phyloP scores from a whole-genome alignment of 306 rosid genomes.

The Heteromeles arbutifolia region DNA sequence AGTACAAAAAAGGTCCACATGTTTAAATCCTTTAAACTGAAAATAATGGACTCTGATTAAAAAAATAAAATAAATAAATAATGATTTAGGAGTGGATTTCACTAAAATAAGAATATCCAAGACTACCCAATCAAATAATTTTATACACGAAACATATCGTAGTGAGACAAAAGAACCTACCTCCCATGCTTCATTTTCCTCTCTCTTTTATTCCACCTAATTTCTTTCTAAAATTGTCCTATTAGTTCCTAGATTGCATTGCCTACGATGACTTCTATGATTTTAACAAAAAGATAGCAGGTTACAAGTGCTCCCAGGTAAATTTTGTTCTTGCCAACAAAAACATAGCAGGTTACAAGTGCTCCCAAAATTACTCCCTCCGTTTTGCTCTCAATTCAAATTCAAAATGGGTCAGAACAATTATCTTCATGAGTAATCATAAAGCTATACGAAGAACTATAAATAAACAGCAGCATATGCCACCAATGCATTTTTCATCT shows the following conservation, averaged over 20 bases:
- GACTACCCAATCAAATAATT: background rate
- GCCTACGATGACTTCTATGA: background rate
- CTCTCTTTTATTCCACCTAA: background rate
- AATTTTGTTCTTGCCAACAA: background rate
- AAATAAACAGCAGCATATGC: background rate
- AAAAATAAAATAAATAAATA: too few relatives aligned
- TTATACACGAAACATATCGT: background rate
- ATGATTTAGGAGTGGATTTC: background rate
- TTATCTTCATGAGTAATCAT: background rate
- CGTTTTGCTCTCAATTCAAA: background rate
- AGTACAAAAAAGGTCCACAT: background rate
- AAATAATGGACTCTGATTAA: background rate
- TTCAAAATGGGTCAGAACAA: background rate
- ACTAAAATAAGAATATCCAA: background rate
- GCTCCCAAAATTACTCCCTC: background rate
- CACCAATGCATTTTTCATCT: background rate
- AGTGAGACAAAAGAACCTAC: too few relatives aligned
- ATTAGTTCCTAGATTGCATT: background rate
- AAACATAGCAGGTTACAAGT: background rate
- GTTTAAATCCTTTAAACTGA: background rate
- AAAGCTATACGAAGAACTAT: background rate
- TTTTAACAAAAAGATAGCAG: background rate
- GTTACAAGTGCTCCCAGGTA: background rate
- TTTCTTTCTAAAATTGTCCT: background rate
- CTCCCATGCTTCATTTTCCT: background rate